Evolutionary conservation across 805 yeast genomes (phyloP).

Genomic region (Monosporozyma siamensis): DNA sequence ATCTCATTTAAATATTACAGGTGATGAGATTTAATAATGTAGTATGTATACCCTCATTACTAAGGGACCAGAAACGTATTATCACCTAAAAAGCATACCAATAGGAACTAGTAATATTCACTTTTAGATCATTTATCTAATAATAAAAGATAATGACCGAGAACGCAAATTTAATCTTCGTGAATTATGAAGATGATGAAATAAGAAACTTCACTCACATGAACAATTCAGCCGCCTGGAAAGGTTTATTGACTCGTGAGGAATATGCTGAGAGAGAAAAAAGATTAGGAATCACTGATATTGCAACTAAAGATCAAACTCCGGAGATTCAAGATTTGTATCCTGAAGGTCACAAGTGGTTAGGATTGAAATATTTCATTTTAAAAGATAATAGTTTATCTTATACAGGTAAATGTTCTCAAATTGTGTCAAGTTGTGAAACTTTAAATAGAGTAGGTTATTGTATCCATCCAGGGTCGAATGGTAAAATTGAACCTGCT

Average conservation of each 20-base stretch:
- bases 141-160: too few relatives aligned
- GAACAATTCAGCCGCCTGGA: constrained; percentile 31
- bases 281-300: constrained; percentile 23
- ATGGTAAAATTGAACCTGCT: constrained; percentile 24
- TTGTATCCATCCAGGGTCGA: constrained; percentile 18
- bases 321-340: constrained; percentile 9
- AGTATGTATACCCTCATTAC: too few relatives aligned
- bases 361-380: constrained; percentile 32
- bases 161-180: constrained; percentile 7
- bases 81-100: too few relatives aligned
- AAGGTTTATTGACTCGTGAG: constrained; percentile 25
- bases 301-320: constrained; percentile 16
- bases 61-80: too few relatives aligned
- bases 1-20: too few relatives aligned
- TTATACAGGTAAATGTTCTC: constrained; percentile 20
- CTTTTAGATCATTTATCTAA: too few relatives aligned
- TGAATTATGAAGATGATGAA: constrained; percentile 26
- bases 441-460: constrained; percentile 33
- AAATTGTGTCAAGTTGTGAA: constrained; percentile 36
- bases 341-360: constrained; percentile 15
- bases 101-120: too few relatives aligned
- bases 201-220: constrained; percentile 31
- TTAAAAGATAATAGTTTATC: constrained; percentile 23
- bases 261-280: constrained; percentile 33
- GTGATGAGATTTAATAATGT: too few relatives aligned